Evolutionary conservation across 2,329 filamentous ascomycete genomes (phyloP).

Genomic region (Emergomyces orientalis): DNA sequence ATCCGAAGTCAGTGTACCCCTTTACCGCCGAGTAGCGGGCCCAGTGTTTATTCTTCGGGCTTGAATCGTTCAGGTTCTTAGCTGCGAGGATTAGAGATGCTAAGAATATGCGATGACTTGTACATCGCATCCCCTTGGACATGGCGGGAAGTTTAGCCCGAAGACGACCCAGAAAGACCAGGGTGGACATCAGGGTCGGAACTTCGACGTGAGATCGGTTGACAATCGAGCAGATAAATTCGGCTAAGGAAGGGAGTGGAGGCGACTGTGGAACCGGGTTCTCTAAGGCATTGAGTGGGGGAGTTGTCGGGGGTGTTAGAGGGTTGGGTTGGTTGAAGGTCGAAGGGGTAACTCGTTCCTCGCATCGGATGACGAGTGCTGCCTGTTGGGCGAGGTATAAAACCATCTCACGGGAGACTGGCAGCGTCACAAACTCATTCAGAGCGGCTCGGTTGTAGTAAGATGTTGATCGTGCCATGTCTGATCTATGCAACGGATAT

Average conservation of each 20-base stretch:
- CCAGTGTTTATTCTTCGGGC: conserved; percentile 99
- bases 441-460: conserved; percentile 36
- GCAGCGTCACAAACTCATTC: conserved; percentile 39
- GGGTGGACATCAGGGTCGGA: conserved; percentile 89
- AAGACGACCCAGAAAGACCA: conserved; percentile 84
- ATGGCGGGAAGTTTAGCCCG: conserved; percentile 80
- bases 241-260: conserved; percentile 66
- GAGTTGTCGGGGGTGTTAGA: conserved; percentile 52
- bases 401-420: conserved; percentile 42
- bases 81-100: conserved; percentile 58
- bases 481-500: neutral
- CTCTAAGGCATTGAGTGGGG: conserved; percentile 41
- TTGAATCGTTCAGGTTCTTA: conserved; percentile 98
- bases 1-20: conserved; percentile 69
- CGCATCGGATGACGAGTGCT: conserved; percentile 41
- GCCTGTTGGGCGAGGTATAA: conserved; percentile 39
- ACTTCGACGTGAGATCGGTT: conserved; percentile 93
- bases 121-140: conserved; percentile 92
- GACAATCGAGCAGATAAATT: conserved; percentile 87
- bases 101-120: conserved; percentile 94
- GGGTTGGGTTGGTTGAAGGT: conserved; percentile 40
- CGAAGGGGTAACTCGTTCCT: conserved; percentile 40
- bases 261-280: conserved; percentile 29
- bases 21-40: conserved; percentile 78
- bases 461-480: conserved; percentile 11